These are phyloP conservation scores for Ophiostoma sp. DNA, from an alignment of 2,329 filamentous ascomycete genomes.

Conservation along the genomic window DNA sequence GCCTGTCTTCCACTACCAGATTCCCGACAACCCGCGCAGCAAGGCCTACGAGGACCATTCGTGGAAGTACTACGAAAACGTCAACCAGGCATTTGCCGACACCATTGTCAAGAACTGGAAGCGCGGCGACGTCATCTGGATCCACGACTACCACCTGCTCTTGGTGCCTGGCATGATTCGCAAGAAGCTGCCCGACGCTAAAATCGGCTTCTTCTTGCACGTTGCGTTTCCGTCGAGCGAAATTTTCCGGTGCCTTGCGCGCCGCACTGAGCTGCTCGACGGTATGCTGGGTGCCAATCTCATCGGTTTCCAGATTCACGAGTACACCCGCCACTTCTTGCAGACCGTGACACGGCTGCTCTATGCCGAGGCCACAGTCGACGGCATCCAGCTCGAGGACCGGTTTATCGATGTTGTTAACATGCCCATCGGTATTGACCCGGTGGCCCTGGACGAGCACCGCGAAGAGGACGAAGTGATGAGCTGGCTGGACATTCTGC, in stretches of 20 bases:
- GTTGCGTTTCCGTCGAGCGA: conserved; percentile 94
- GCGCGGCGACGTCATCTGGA: conserved; percentile 85
- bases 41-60: conserved; percentile 97
- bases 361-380: conserved; percentile 80
- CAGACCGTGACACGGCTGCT: conserved; percentile 91
- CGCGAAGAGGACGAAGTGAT: conserved; percentile 67
- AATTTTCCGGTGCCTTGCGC: conserved; percentile 85
- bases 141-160: conserved; percentile 92
- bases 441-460: conserved; percentile 64
- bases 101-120: conserved; percentile 90
- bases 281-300: conserved; percentile 91
- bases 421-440: conserved; percentile 87
- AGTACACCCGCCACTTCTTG: conserved; percentile 90
- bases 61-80: conserved; percentile 87
- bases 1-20: conserved; percentile 98
- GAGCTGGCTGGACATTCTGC: conserved; percentile 73
- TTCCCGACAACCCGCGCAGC: conserved; percentile 95
- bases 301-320: conserved; percentile 86
- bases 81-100: conserved; percentile 91
- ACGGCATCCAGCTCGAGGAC: conserved; percentile 85
- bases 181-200: conserved; percentile 82
- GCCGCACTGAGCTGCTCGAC: conserved; percentile 79
- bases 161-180: conserved; percentile 86
- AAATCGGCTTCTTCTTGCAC: conserved; percentile 94
- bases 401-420: conserved; percentile 85